Base-by-base conservation (phyloP, 2,329 filamentous ascomycete species). In the Xylariaceae sp. region DNA sequence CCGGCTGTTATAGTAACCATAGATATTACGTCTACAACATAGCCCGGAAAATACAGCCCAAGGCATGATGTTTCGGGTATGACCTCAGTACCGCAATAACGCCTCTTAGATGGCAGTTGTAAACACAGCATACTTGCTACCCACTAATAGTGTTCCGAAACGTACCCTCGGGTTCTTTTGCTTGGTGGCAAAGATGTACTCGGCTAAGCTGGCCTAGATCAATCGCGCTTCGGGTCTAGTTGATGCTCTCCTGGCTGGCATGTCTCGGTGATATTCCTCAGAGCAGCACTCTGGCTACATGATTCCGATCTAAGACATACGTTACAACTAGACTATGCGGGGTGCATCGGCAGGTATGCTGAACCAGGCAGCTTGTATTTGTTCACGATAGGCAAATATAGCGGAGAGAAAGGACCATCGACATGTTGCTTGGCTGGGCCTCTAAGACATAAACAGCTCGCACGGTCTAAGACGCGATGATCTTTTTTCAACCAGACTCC, bases 191-290 rank as follows among this genome's bases (percentile, higher is more conserved):
- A n/a, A n/a, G 26, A 39, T 48, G 6, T 21, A 19, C 33, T 55
- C 8, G 12, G 29, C 12, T 52, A 29, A 44, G 28, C 14, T 28
- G 16, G n/a, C n/a, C 16, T 44, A 43, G 17, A 40, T 37, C 19
- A 36, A n/a, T 36, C 3, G 11, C 12, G 14, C 16, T 37, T 40
- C 11, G 11, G 23, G 40, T 16, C 23, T 41, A 56, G 33, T 52
- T 33, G 45, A 44, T 40, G 26, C 44, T 60, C 26, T 37, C 28
- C 34, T 37, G 45, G 44, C 60, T 61, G 28, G 26, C 6, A 53
- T 66, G 64, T 67, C 65, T 69, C 64, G 61, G 64, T 53, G 59
- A 59, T 62, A 63, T 61, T 62, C 39, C 47, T 40, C 14, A 47
- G 55, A 55, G 41, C 41, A 45, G 33, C 48, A 48, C 17, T 28